Conservation (phyloP, 2,329 filamentous ascomycete genomes). For the Talaromyces sp. region DNA sequence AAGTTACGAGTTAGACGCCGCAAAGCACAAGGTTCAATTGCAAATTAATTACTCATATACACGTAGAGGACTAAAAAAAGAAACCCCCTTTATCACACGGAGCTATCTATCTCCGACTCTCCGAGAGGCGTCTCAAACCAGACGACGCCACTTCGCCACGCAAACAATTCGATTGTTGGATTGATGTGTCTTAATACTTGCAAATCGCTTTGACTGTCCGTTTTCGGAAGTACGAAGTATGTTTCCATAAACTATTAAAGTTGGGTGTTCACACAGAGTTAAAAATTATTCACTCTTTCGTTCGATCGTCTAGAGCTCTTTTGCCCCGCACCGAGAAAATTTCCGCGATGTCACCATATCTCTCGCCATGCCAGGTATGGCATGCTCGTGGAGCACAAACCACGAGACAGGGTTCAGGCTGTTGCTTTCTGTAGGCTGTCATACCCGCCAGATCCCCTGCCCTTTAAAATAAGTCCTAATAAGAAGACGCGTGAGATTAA, state of each 20-base stretch:
- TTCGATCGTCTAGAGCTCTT: neutral
- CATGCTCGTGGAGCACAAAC: neutral
- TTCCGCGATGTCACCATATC: neutral
- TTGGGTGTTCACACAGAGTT: neutral
- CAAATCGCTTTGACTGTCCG: neutral
- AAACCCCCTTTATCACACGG: neutral
- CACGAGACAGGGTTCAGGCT: neutral
- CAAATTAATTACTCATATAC: neutral
- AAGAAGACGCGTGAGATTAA: neutral
- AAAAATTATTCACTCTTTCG: neutral
- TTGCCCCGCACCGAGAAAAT: neutral
- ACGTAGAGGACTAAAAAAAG: neutral
- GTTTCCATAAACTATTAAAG: neutral
- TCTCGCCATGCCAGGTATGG: neutral
- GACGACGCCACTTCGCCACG: neutral
- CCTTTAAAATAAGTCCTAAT: neutral
- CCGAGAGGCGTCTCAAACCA: neutral
- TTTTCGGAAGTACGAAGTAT: neutral
- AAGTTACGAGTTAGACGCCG: neutral
- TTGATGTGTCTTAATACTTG: neutral
- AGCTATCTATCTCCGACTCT: neutral
- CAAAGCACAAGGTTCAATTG: no score
- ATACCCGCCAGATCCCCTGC: neutral
- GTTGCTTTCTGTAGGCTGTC: neutral
- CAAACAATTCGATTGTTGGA: neutral